Conservation (phyloP, 2,329 filamentous ascomycete species). For the Penicillium sp. region DNA sequence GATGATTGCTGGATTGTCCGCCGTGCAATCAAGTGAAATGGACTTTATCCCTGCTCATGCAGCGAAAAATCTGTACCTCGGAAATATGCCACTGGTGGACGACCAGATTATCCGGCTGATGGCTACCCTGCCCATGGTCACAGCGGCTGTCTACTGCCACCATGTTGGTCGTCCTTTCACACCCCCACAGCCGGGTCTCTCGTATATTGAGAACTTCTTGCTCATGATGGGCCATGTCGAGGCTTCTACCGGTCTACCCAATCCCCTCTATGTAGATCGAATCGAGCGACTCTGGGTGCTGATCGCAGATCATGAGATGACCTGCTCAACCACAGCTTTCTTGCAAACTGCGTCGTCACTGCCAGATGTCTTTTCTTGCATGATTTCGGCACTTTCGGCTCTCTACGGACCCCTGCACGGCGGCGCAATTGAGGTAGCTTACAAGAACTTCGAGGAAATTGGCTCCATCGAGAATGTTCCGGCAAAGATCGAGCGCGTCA, state of each 20-base stretch:
- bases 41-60: no score
- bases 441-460: constrained; percentile 57
- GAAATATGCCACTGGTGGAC: no score
- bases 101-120: constrained; percentile 55
- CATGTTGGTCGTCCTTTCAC: constrained; percentile 56
- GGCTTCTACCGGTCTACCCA: constrained; percentile 22
- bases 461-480: constrained; percentile 56
- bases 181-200: constrained; percentile 49
- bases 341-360: constrained; percentile 57
- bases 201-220: constrained; percentile 57
- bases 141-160: constrained; percentile 57
- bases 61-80: no score
- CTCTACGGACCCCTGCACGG: constrained; percentile 48
- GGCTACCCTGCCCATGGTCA: constrained; percentile 46
- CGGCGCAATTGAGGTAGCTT: constrained; percentile 52
- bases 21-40: no score
- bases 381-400: constrained; percentile 52
- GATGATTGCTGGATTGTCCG: no score
- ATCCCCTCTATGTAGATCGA: no score
- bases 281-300: no score
- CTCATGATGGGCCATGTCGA: constrained; percentile 57
- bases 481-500: constrained; percentile 53
- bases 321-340: constrained; percentile 50
- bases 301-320: no score
- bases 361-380: constrained; percentile 54